Conservation (phyloP, 164 flowering plant genomes). For the Aristolochia contorta region DNA sequence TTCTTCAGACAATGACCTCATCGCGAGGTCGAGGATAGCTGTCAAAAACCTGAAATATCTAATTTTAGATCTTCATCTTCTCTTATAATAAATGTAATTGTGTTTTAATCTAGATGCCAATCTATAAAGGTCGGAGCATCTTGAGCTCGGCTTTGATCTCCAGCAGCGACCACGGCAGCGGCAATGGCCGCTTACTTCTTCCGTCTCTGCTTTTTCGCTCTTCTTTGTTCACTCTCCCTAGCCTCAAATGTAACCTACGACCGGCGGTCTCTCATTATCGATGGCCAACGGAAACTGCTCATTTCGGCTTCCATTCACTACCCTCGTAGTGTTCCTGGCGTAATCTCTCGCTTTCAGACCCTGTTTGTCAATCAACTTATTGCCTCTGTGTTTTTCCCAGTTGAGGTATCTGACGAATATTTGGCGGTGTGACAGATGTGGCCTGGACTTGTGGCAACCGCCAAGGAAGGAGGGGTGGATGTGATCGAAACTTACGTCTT, state of each 20-base stretch:
- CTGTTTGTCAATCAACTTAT: neutral
- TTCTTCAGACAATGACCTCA: too few relatives aligned
- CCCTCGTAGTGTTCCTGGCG: slow-evolving; percentile 94
- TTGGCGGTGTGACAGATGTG: slow-evolving; percentile 56
- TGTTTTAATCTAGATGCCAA: too few relatives aligned
- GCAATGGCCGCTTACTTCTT: slow-evolving; percentile 2
- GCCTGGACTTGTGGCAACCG: slow-evolving; percentile 75
- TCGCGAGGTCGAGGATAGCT: too few relatives aligned
- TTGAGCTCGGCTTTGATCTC: too few relatives aligned
- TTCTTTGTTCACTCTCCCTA: slow-evolving; percentile 4
- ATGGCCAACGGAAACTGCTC: slow-evolving; percentile 72
- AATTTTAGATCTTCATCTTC: too few relatives aligned
- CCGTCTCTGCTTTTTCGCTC: slow-evolving; percentile 1
- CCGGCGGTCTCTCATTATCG: slow-evolving; percentile 60
- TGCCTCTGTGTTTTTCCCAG: neutral
- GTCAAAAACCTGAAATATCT: too few relatives aligned
- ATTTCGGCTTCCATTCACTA: slow-evolving; percentile 88
- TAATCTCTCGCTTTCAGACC: slow-evolving; percentile 11
- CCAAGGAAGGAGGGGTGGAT: slow-evolving; percentile 85
- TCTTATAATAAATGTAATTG: too few relatives aligned
- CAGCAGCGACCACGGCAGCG: too few relatives aligned
- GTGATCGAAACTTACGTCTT: slow-evolving; percentile 87
- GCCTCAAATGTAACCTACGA: slow-evolving; percentile 68
- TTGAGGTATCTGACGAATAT: neutral
- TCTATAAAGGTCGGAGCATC: too few relatives aligned